Evolutionary conservation across 2,329 filamentous ascomycete species (phyloP).

Genomic region (Ophidiomyces ophidiicola): DNA sequence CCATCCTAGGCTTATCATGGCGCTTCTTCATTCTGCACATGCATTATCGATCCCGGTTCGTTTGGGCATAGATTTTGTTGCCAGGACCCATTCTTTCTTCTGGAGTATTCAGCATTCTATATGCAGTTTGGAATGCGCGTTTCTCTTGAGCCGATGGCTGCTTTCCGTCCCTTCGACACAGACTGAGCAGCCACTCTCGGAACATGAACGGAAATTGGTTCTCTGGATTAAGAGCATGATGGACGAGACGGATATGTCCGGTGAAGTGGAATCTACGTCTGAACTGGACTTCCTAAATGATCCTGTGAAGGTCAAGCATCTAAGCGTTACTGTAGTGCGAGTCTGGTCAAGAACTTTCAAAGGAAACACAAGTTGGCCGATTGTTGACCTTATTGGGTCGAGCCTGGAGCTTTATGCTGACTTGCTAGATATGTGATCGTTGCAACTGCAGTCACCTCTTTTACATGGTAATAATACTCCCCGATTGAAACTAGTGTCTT

Average conservation of each 20-base stretch:
- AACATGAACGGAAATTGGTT: constrained; percentile 37
- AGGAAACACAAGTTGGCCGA: constrained; percentile 39
- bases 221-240: constrained; percentile 40
- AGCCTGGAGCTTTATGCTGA: constrained; percentile 38
- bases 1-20: constrained; percentile 38
- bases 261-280: constrained; percentile 27
- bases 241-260: constrained; percentile 39
- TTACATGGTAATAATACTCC: no score
- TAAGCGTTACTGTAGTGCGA: constrained; percentile 39
- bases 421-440: constrained; percentile 26
- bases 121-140: constrained; percentile 43
- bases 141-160: constrained; percentile 37
- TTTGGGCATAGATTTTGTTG: constrained; percentile 43
- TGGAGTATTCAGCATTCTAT: constrained; percentile 46
- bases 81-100: constrained; percentile 42
- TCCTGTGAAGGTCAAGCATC: constrained; percentile 32
- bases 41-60: constrained; percentile 44
- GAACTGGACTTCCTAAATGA: constrained; percentile 35
- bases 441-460: neutral
- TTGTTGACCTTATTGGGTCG: constrained; percentile 36
- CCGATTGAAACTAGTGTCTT: no score
- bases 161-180: constrained; percentile 35
- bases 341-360: constrained; percentile 38
- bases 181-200: constrained; percentile 33
- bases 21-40: constrained; percentile 42